Percentiles rank a stretch among this genome's conserved stretches.
phyloP scores from a whole-genome alignment of 1,284 basidiomycete genomes.

The Boletus nobilissimus region DNA sequence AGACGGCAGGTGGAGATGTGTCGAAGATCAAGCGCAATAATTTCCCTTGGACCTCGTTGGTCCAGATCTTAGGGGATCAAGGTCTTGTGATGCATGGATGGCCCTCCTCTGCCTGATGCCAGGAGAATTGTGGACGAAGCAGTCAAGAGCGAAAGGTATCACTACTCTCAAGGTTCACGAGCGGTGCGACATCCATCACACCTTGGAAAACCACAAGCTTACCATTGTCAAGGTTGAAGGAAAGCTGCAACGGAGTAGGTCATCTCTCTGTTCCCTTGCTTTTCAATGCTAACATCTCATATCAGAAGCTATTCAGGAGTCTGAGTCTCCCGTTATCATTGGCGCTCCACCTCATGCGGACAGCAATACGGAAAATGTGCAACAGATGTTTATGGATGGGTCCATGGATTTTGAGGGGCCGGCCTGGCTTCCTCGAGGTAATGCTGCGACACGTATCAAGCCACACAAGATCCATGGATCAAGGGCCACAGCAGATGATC shows the following conservation, averaged over 20 bases:
- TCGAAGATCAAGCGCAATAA: conserved; percentile 1
- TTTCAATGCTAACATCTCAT: neutral
- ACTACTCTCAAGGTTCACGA: conserved; percentile 10
- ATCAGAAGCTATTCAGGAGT: conserved; percentile 4
- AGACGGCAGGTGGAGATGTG: neutral
- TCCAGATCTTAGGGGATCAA: conserved; percentile 7
- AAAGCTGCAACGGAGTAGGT: too few species aligned
- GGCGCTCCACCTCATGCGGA: neutral
- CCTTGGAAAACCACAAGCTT: conserved; percentile 9
- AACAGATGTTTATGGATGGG: neutral
- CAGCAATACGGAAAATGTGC: neutral
- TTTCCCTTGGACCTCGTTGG: neutral
- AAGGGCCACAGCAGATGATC: neutral
- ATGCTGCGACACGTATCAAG: neutral
- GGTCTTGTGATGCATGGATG: conserved; percentile 14
- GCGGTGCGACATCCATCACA: neutral
- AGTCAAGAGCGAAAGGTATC: conserved; percentile 11
- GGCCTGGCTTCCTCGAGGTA: neutral
- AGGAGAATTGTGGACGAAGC: neutral
- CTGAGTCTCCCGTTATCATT: conserved; percentile 9
- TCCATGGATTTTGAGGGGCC: conserved; percentile 8
- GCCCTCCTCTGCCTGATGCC: conserved; percentile 2
- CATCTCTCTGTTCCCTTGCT: neutral
- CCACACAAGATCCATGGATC: neutral
- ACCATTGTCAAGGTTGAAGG: conserved; percentile 4